A percentile compares a stretch with the other conserved stretches of the same genome.
Conservation (phyloP, 768 basidiomycete species). For the Russula ochroleuca region DNA sequence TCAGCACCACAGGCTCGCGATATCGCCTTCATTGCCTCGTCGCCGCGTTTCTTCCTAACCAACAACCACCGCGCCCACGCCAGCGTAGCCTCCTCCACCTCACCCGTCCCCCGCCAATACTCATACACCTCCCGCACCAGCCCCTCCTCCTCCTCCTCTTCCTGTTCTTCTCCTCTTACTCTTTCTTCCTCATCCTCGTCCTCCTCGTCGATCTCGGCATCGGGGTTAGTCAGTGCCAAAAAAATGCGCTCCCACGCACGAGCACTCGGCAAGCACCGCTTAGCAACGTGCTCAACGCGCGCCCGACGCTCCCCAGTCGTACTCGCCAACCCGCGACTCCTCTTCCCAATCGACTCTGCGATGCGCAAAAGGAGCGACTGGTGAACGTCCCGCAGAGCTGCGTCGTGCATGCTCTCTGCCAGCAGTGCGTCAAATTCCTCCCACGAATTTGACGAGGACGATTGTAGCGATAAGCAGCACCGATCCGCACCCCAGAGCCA, state of each 20-base stretch:
- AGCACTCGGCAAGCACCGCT: constrained; percentile 41
- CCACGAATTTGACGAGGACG: constrained; percentile 6
- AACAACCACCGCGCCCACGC: constrained; percentile 50
- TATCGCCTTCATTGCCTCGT: constrained; percentile 39
- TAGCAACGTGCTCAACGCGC: constrained; percentile 41
- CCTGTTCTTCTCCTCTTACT: too few relatives aligned
- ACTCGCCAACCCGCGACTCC: constrained; percentile 17
- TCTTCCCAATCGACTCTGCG: constrained; percentile 35
- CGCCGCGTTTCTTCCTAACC: constrained; percentile 25
- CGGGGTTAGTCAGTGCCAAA: constrained; percentile 27
- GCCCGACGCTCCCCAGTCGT: constrained; percentile 27
- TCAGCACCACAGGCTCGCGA: constrained; percentile 33
- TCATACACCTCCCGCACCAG: constrained; percentile 41
- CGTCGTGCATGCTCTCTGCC: constrained; percentile 24
- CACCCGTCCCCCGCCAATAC: constrained; percentile 42
- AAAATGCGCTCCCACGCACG: constrained; percentile 46
- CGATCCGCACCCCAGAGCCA: constrained; percentile 54
- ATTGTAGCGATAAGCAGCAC: neutral
- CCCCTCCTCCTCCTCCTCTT: constrained; percentile 23
- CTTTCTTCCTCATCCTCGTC: neutral
- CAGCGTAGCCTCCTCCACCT: constrained; percentile 37
- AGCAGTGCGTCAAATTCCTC: constrained; percentile 15
- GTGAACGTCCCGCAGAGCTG: constrained; percentile 35
- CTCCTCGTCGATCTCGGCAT: neutral
- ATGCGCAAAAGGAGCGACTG: constrained; percentile 47